phyloP scores from a whole-genome alignment of 768 basidiomycete species.

The Hericium erinaceus region DNA sequence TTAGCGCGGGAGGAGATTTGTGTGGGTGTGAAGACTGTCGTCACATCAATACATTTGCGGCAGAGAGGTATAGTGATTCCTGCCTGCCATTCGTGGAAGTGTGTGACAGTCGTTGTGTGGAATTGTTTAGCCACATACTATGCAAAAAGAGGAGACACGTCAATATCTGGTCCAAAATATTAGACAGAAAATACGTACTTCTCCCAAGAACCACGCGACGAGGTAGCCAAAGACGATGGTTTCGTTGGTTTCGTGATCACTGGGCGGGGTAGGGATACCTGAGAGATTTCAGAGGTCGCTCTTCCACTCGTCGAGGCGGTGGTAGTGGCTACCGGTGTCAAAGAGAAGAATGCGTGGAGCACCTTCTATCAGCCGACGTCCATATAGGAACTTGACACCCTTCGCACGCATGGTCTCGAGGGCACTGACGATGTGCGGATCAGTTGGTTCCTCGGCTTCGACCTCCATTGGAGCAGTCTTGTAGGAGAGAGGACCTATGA shows the following conservation, averaged over 20 bases:
- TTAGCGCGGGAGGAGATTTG: constrained; percentile 95
- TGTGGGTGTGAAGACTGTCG: constrained; percentile 99
- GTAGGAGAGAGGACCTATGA: constrained; percentile 97
- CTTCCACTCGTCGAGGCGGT: constrained; percentile 96
- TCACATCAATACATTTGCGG: constrained; percentile 94
- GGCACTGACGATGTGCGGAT: constrained; percentile 65
- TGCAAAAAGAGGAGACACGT: constrained; percentile 3
- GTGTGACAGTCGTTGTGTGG: constrained; percentile 85
- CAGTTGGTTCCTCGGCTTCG: constrained; percentile 82
- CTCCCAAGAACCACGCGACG: constrained; percentile 99
- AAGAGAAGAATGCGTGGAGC: constrained; percentile 92
- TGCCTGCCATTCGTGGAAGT: constrained; percentile 99
- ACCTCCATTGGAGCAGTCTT: constrained; percentile 99
- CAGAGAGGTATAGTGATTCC: constrained; percentile 92
- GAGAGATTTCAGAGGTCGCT: constrained; percentile 96
- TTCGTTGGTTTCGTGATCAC: constrained; percentile 97
- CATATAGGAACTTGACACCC: constrained; percentile 87
- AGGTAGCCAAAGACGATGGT: constrained; percentile 96
- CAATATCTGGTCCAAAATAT: not conserved
- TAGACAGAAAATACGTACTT: constrained; percentile 42
- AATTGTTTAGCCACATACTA: constrained; percentile 80
- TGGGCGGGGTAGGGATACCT: constrained; percentile 92
- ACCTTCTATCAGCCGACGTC: constrained; percentile 97
- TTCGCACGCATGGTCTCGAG: constrained; percentile 81
- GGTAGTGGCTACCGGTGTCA: constrained; percentile 83